Evolutionary conservation across 164 flowering plant species (phyloP), one percentile per base, ranked within the genome.

Genomic region (Sextonia rubra): DNA sequence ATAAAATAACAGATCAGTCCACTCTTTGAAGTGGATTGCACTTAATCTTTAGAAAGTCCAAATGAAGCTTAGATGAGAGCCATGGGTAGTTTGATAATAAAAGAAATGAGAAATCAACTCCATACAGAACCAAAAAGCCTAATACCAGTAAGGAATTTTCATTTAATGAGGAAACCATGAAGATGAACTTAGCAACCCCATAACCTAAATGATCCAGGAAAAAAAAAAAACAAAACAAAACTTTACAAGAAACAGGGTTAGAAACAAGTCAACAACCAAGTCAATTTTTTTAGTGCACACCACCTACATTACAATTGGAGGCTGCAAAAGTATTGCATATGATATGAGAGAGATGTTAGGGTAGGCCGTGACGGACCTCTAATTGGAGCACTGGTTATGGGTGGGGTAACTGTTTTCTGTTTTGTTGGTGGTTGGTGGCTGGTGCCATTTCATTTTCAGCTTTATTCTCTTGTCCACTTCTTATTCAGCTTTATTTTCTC

Each of bases 101-200:
- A 14, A 58, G 52, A 58, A 6, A 5, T 15, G 27, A 49, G 29
- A 18, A 73, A 64, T 27, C 23, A 9, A 55, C 47, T 9, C 1
- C 5, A 44, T 12, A 70, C 37, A 1, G 20, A 23, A 69, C 20
- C 12, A 70, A 37, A 27, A 44, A 17, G 20, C 3, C 44, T 18
- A 18, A 24, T 47, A 52, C 70, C 66, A 68, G 68, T 69, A 60
- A 14, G 26, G 56, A 37, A 64, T 27, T 18, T 65, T 70, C 61
- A 63, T 22, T 44, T 55, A 30, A 66, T 22, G 29, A 66, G 44
- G 70, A 47, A 60, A 23, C 47, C 69, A 64, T 71, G 76, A 68
- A 66, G 73, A 60, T 48, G 74, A 70, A 62, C 20, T 69, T 9
- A 48, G 58, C 58, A 52, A 52, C 58, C 58, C 58, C 9, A 52